A percentile compares a stretch with the other conserved stretches of the same genome.
Conservation (phyloP, 2,329 filamentous ascomycete species). For the Fusarium sp. region DNA sequence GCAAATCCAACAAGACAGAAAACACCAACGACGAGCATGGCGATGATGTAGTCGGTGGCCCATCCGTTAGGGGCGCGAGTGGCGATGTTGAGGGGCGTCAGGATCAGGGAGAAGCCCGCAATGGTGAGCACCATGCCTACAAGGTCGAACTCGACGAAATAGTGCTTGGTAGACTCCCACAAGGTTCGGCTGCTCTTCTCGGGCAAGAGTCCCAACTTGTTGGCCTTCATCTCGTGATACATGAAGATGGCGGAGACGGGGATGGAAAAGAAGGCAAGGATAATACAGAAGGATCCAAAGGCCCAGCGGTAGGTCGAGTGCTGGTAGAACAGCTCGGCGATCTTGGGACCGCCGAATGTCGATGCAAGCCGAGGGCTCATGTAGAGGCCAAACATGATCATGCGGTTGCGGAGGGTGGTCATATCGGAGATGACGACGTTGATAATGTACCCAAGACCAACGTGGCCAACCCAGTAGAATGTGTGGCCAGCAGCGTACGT, state of each 20-base stretch:
- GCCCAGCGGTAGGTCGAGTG: conserved; percentile 41
- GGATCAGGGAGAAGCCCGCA: conserved; percentile 60
- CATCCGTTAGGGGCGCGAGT: conserved; percentile 54
- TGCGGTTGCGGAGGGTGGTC: conserved; percentile 54
- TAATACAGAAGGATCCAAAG: conserved; percentile 71
- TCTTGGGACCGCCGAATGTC: conserved; percentile 51
- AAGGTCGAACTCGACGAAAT: conserved; percentile 47
- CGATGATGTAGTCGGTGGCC: conserved; percentile 59
- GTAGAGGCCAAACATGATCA: conserved; percentile 56
- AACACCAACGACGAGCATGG: conserved; percentile 65
- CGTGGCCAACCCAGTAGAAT: conserved; percentile 69
- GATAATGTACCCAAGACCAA: conserved; percentile 53
- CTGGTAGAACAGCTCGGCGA: conserved; percentile 37
- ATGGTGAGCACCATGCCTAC: conserved; percentile 63
- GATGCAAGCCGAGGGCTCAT: conserved; percentile 56
- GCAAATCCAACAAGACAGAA: conserved; percentile 59
- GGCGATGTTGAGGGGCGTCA: conserved; percentile 70
- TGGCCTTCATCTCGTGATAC: conserved; percentile 65
- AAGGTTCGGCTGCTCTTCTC: conserved; percentile 53
- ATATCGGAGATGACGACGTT: conserved; percentile 56
- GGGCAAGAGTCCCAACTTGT: conserved; percentile 56
- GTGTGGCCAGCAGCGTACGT: conserved; percentile 69
- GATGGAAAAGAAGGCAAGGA: conserved; percentile 66
- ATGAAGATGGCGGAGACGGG: conserved; percentile 66
- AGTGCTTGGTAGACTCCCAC: conserved; percentile 53